Conservation (phyloP, 2,329 filamentous ascomycete genomes). For the Xenoacremonium recifei region DNA sequence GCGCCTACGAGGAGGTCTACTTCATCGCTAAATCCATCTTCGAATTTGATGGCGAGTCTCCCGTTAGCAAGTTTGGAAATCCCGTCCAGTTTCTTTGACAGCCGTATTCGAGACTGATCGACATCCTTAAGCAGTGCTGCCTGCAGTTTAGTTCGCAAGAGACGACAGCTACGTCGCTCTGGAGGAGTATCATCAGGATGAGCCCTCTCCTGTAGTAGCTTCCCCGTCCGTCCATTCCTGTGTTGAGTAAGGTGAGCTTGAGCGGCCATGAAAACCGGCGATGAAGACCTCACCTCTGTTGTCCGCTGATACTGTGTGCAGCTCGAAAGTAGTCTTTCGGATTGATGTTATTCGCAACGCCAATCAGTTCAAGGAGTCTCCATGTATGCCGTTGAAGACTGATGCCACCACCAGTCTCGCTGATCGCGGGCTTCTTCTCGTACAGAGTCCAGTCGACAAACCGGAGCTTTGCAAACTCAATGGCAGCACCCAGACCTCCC, state of each 20-base stretch:
- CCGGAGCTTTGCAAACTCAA: conserved; percentile 27
- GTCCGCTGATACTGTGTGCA: conserved; percentile 19
- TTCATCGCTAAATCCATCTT: conserved; percentile 38
- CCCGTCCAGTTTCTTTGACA: conserved; percentile 41
- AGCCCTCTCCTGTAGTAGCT: conserved; percentile 20
- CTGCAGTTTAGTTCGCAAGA: conserved; percentile 42
- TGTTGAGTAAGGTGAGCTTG: too few relatives aligned
- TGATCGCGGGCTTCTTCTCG: conserved; percentile 35
- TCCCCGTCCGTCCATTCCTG: conserved; percentile 32
- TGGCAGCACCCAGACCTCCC: conserved; percentile 30
- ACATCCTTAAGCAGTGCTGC: conserved; percentile 47
- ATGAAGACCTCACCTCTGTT: conserved; percentile 23
- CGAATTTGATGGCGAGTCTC: conserved; percentile 40
- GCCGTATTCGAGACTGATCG: conserved; percentile 39
- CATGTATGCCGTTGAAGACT: conserved; percentile 34
- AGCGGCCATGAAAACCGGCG: too few relatives aligned
- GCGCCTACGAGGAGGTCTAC: conserved; percentile 50
- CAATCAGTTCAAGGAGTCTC: conserved; percentile 32
- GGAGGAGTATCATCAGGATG: conserved; percentile 22
- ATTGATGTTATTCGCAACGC: conserved; percentile 29
- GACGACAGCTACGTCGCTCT: conserved; percentile 26
- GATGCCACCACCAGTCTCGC: conserved; percentile 37
- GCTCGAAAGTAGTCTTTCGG: conserved; percentile 30
- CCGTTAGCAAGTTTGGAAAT: conserved; percentile 38
- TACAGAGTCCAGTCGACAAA: conserved; percentile 33